Evolutionary conservation across 1,284 basidiomycete species (phyloP).

Genomic region (Rhodotorula sp.): DNA sequence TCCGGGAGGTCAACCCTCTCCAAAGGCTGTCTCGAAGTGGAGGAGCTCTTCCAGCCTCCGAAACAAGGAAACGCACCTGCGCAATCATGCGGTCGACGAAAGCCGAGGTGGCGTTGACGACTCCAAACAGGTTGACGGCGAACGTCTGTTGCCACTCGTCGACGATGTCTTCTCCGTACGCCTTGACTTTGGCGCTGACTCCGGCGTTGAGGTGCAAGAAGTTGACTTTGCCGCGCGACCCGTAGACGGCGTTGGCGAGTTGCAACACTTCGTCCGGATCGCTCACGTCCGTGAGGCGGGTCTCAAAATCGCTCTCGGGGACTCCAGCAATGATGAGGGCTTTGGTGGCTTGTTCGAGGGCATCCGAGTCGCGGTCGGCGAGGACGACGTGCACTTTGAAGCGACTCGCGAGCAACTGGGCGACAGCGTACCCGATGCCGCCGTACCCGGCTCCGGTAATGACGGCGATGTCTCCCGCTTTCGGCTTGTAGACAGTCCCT

Average conservation of each 20-base stretch:
- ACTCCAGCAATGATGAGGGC: slow-evolving; percentile 15
- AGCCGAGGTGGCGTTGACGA: slow-evolving; percentile 41
- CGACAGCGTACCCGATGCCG: slow-evolving; percentile 41
- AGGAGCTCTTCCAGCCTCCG: not conserved
- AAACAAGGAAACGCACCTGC: slow-evolving; percentile 6
- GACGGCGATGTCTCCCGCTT: slow-evolving; percentile 22
- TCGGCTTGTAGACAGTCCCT: not conserved
- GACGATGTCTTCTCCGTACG: slow-evolving; percentile 30
- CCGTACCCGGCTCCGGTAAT: slow-evolving; percentile 40
- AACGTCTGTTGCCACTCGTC: slow-evolving; percentile 34
- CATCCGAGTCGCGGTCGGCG: slow-evolving; percentile 28
- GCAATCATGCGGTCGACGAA: slow-evolving; percentile 42
- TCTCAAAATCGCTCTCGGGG: slow-evolving; percentile 26
- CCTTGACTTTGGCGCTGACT: slow-evolving; percentile 9
- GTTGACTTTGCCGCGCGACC: slow-evolving; percentile 34
- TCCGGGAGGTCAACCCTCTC: not conserved
- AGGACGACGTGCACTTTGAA: slow-evolving; percentile 33
- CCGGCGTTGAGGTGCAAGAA: slow-evolving; percentile 44
- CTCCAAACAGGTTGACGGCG: slow-evolving; percentile 42
- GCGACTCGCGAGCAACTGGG: slow-evolving; percentile 19
- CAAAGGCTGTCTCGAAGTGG: too few relatives aligned
- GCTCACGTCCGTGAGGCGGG: slow-evolving; percentile 33
- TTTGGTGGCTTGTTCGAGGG: slow-evolving; percentile 12
- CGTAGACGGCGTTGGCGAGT: slow-evolving; percentile 29
- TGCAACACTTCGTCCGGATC: slow-evolving; percentile 22